phyloP scores from a whole-genome alignment of 345 rosid species.

The Balakata baccata region DNA sequence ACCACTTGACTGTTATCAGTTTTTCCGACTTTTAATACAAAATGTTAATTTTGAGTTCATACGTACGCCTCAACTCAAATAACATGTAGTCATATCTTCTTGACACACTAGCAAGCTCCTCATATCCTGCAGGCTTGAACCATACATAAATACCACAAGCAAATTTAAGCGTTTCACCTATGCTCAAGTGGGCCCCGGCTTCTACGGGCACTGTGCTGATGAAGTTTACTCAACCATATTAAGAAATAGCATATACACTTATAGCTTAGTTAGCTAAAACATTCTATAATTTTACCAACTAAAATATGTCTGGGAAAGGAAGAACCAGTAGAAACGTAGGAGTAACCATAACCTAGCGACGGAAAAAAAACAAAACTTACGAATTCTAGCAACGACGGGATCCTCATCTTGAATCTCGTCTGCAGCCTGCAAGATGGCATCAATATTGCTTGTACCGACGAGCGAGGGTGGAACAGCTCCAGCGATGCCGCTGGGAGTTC shows the following conservation, averaged over 20 bases:
- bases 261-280: too few species aligned
- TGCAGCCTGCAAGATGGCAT: conserved; percentile 85
- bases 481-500: conserved; percentile 65
- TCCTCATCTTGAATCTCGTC: conserved; percentile 89
- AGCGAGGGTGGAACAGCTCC: conserved; percentile 88
- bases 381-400: conserved; percentile 73
- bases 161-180: background rate
- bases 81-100: background rate
- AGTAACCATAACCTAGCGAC: background rate
- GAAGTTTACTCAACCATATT: background rate
- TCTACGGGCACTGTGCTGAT: too few species aligned
- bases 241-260: too few species aligned
- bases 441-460: conserved; percentile 77
- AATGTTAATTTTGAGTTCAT: background rate
- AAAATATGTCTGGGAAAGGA: background rate
- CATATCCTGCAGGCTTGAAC: background rate
- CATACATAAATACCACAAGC: background rate
- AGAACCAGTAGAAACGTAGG: too few species aligned
- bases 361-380: conserved; percentile 38
- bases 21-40: background rate
- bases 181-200: too few species aligned
- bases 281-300: background rate
- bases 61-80: background rate
- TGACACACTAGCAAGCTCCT: background rate
- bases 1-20: background rate